A percentile compares a stretch with the other conserved stretches of the same genome.
phyloP scores from a whole-genome alignment of 1,139 yeast species.

The Suhomyces ambrosiae region DNA sequence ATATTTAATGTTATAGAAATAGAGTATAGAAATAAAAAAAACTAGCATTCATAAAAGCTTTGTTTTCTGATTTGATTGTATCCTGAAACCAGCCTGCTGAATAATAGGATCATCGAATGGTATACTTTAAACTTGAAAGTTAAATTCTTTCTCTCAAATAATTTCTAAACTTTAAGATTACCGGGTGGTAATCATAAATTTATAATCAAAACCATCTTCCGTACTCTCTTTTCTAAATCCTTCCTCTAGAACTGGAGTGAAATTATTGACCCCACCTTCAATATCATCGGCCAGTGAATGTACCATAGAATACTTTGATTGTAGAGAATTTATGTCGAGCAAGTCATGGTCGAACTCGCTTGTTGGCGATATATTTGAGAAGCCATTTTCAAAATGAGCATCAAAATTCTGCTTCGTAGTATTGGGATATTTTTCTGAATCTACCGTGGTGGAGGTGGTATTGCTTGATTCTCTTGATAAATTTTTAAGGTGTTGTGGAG shows the following conservation, averaged over 20 bases:
- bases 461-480: conserved; percentile 1
- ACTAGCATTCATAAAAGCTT: too few species aligned
- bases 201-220: conserved; percentile 9
- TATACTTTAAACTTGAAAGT: not conserved
- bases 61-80: too few species aligned
- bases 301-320: not conserved
- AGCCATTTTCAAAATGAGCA: conserved; percentile 1
- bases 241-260: not conserved
- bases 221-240: not conserved
- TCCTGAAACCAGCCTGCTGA: too few species aligned
- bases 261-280: not conserved
- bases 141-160: not conserved
- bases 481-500: not conserved
- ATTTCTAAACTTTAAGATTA: not conserved
- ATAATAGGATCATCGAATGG: not conserved
- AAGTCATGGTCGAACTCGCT: conserved; percentile 3
- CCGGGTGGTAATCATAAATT: conserved; percentile 9
- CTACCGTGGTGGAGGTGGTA: not conserved
- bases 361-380: not conserved
- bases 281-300: not conserved
- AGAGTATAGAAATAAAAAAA: not conserved
- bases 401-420: conserved; percentile 6
- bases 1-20: not conserved
- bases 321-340: not conserved
- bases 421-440: not conserved